Evolutionary conservation across 345 rosid genomes (phyloP).

Genomic region (Populus deltoides): DNA sequence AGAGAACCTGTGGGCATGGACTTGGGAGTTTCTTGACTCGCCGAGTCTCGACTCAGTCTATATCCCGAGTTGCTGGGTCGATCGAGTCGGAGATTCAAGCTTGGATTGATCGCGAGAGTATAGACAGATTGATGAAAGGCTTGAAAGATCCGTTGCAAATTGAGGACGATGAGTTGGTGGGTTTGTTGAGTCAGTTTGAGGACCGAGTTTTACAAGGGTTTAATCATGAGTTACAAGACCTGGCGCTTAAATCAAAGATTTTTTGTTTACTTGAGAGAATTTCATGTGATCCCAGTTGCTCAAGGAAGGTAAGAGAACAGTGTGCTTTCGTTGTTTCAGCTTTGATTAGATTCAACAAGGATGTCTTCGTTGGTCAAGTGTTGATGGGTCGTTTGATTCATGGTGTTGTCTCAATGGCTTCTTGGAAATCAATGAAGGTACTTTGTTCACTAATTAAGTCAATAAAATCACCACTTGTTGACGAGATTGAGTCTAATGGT

Average conservation of each 20-base stretch:
- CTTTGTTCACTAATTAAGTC: constrained; percentile 42
- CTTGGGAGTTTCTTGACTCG: constrained; percentile 52
- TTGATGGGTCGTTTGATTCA: constrained; percentile 42
- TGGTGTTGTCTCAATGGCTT: constrained; percentile 40
- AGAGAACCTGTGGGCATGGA: constrained; percentile 32
- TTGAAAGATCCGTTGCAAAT: constrained; percentile 23
- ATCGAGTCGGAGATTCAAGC: constrained; percentile 65
- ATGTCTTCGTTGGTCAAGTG: constrained; percentile 66
- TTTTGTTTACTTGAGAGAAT: constrained; percentile 32
- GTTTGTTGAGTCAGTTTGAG: constrained; percentile 44
- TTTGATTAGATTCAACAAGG: constrained; percentile 62
- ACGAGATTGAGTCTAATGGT: constrained; percentile 47
- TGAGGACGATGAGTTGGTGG: constrained; percentile 42
- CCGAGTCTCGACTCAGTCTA: constrained; percentile 48
- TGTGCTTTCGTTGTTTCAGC: constrained; percentile 42
- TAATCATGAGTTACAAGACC: constrained; percentile 49
- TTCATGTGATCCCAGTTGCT: constrained; percentile 32
- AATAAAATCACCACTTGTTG: constrained; percentile 61
- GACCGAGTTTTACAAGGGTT: constrained; percentile 48
- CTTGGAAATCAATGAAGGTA: constrained; percentile 37
- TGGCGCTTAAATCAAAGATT: constrained; percentile 51
- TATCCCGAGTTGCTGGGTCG: constrained; percentile 64
- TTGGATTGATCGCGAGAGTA: constrained; percentile 68
- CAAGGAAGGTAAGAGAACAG: constrained; percentile 40
- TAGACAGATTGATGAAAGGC: constrained; percentile 37